Evolutionary conservation across 352 stramenopile species (phyloP).

Genomic region (Thraustochytrium striatum): DNA sequence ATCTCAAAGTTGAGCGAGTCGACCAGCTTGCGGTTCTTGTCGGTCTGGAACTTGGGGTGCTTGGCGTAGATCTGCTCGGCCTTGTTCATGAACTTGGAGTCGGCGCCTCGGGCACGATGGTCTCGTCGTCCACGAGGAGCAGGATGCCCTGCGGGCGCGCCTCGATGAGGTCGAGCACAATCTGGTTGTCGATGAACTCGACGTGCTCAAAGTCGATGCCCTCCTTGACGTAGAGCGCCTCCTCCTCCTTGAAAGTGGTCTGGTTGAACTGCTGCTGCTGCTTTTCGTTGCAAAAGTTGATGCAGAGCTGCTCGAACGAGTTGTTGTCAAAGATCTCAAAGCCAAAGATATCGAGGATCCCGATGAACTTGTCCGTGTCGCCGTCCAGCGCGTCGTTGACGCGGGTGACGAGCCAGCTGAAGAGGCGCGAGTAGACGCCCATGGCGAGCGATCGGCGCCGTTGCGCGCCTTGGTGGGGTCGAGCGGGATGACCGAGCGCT

Average conservation of each 20-base stretch:
- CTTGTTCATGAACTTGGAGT: constrained; percentile 76
- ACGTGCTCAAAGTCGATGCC: constrained; percentile 61
- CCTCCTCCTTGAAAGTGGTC: constrained; percentile 77
- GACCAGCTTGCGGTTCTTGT: constrained; percentile 28
- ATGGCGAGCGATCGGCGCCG: constrained; percentile 86
- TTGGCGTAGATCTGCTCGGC: constrained; percentile 34
- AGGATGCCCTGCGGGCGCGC: constrained; percentile 75
- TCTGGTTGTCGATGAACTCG: constrained; percentile 76
- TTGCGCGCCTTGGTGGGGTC: constrained; percentile 17
- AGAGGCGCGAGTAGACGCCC: constrained; percentile 88
- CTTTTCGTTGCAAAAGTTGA: constrained; percentile 81
- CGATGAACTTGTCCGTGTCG: constrained; percentile 9
- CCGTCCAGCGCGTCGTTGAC: constrained; percentile 52
- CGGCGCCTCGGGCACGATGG: constrained; percentile 74
- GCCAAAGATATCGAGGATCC: constrained; percentile 83
- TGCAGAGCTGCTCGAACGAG: constrained; percentile 85
- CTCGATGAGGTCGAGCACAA: constrained; percentile 73
- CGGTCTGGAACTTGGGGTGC: constrained; percentile 46
- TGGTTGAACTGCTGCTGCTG: constrained; percentile 77
- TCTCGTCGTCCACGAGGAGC: constrained; percentile 77
- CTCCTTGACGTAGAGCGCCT: constrained; percentile 73
- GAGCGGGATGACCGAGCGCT: constrained; percentile 20
- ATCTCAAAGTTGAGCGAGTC: constrained; percentile 77
- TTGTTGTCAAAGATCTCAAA: constrained; percentile 90
- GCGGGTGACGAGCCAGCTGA: constrained; percentile 83